Percentiles rank a stretch among this genome's conserved stretches.
Evolutionary conservation across 2,329 filamentous ascomycete genomes (phyloP).

Genomic region (Colletotrichum sp.): DNA sequence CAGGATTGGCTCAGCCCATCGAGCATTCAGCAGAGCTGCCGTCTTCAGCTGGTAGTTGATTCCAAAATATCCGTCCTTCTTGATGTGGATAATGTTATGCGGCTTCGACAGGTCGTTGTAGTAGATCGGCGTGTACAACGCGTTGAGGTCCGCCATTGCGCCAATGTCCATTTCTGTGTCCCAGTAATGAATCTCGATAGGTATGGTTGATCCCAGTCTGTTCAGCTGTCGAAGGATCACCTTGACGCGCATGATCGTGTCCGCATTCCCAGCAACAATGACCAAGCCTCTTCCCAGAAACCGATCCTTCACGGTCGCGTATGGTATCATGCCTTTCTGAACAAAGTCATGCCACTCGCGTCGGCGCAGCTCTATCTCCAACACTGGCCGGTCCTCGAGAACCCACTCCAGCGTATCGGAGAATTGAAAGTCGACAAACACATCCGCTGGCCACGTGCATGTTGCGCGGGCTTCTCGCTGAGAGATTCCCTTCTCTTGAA

Average conservation of each 20-base stretch:
- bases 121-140: background rate
- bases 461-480: background rate
- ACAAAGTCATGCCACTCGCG: conserved; percentile 13
- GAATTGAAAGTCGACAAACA: conserved; percentile 5
- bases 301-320: background rate
- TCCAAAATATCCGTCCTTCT: conserved; percentile 11
- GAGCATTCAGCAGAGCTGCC: conserved; percentile 1
- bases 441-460: conserved; percentile 3
- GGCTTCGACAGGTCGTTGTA: conserved; percentile 11
- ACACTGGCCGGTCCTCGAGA: background rate
- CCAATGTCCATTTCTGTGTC: conserved; percentile 2
- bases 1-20: background rate
- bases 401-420: conserved; percentile 5
- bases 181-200: conserved; percentile 8
- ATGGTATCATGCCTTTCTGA: background rate
- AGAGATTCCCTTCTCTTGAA: background rate
- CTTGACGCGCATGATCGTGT: conserved; percentile 11
- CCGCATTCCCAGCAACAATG: conserved; percentile 13
- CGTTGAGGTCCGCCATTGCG: conserved; percentile 1
- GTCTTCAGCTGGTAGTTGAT: conserved; percentile 19
- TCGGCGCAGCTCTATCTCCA: conserved; percentile 12
- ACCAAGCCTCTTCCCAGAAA: background rate
- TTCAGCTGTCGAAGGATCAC: conserved; percentile 4
- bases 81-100: conserved; percentile 5
- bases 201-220: background rate